A percentile compares a stretch with the other conserved stretches of the same genome.
phyloP scores from a whole-genome alignment of 2,329 filamentous ascomycete genomes.

The Leptosphaerulina australis region DNA sequence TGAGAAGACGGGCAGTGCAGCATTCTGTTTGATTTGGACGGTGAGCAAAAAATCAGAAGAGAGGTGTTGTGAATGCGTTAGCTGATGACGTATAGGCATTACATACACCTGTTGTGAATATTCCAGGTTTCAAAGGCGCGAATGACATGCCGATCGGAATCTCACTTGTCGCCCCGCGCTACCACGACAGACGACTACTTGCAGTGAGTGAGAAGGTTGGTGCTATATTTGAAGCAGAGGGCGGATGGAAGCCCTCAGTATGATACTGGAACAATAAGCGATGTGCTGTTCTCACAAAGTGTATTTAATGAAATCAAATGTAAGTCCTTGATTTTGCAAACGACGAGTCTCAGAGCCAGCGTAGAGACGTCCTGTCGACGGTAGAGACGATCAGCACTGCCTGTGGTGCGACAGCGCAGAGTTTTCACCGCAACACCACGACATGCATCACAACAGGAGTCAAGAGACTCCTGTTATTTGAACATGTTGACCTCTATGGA shows the following conservation, averaged over 20 bases:
- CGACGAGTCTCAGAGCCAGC: too few species aligned
- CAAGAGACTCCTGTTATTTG: too few species aligned
- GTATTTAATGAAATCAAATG: too few species aligned
- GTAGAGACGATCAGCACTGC: too few species aligned
- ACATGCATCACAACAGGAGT: too few species aligned
- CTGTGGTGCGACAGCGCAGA: too few species aligned
- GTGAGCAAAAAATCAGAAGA: not conserved
- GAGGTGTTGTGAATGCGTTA: not conserved
- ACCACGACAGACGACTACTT: constrained; percentile 39
- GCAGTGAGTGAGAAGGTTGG: constrained; percentile 37
- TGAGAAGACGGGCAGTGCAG: constrained; percentile 61
- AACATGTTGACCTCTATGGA: too few species aligned
- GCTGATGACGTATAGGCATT: constrained; percentile 42
- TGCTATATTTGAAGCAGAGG: constrained; percentile 38
- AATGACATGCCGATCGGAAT: constrained; percentile 66
- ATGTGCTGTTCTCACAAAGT: too few species aligned
- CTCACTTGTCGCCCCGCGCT: constrained; percentile 55
- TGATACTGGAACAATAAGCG: too few species aligned
- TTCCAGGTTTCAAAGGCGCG: constrained; percentile 66
- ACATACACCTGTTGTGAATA: constrained; percentile 67
- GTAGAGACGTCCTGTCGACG: too few species aligned
- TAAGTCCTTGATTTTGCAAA: too few species aligned
- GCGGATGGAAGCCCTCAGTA: constrained; percentile 31
- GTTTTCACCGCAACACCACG: too few species aligned
- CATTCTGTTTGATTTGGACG: constrained; percentile 61